Evolutionary conservation across 495 filamentous ascomycete genomes (phyloP).

Genomic region (Hypoxylon intermedium): DNA sequence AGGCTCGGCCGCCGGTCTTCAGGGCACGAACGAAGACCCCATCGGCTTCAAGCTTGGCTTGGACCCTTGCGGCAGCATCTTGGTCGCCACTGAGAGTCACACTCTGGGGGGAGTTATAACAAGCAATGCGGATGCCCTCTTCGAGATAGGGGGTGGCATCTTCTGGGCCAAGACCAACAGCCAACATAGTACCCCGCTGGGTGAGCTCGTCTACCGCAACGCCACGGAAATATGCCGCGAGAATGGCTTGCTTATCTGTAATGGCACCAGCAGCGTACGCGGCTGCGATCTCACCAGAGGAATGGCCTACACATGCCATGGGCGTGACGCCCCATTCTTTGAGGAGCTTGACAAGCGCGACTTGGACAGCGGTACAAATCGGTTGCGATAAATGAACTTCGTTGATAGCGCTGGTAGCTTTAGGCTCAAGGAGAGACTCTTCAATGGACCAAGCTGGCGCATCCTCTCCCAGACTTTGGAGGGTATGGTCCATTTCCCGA

Average conservation of each 20-base stretch:
- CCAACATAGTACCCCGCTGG: slow-evolving; percentile 54
- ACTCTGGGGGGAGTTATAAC: slow-evolving; percentile 57
- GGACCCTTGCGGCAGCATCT: slow-evolving; percentile 44
- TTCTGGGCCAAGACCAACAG: slow-evolving; percentile 47
- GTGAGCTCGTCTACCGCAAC: slow-evolving; percentile 42
- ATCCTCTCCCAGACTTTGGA: slow-evolving; percentile 22
- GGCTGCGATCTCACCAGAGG: slow-evolving; percentile 68
- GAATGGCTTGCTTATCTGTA: slow-evolving; percentile 54
- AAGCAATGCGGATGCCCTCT: slow-evolving; percentile 50
- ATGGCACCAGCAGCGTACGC: slow-evolving; percentile 56
- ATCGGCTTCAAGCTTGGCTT: slow-evolving; percentile 38
- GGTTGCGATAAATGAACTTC: slow-evolving; percentile 50
- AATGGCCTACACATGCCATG: slow-evolving; percentile 63
- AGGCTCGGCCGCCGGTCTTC: slow-evolving; percentile 42
- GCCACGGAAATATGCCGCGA: slow-evolving; percentile 55
- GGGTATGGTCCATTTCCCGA: slow-evolving; percentile 38
- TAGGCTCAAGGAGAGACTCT: slow-evolving; percentile 4
- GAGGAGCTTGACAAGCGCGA: slow-evolving; percentile 60
- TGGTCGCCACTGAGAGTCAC: slow-evolving; percentile 56
- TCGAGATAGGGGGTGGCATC: slow-evolving; percentile 26
- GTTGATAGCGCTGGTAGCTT: slow-evolving; percentile 14
- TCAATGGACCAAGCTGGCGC: slow-evolving; percentile 31
- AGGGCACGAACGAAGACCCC: slow-evolving; percentile 43
- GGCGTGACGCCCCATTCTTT: slow-evolving; percentile 57
- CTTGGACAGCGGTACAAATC: slow-evolving; percentile 58